Conservation (phyloP, 2,329 filamentous ascomycete species). For the Delphinella strobiligena region DNA sequence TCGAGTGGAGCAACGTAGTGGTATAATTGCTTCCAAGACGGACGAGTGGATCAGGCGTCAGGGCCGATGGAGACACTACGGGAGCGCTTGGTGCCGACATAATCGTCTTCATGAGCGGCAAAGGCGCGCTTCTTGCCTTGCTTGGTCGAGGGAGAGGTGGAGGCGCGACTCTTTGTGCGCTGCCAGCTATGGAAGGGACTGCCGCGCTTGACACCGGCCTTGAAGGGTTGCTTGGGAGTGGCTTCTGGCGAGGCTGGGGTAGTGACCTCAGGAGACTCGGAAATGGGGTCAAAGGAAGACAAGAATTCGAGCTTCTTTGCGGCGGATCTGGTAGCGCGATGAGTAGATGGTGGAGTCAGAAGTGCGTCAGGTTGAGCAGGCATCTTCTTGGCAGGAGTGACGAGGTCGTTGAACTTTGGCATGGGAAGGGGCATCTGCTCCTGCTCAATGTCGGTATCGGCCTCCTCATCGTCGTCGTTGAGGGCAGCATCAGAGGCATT, state of each 20-base stretch:
- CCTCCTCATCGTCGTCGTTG: constrained; percentile 50
- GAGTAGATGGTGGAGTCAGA: constrained; percentile 50
- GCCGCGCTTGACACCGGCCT: neutral
- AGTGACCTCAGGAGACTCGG: constrained; percentile 4
- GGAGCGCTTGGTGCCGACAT: neutral
- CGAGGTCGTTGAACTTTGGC: constrained; percentile 18
- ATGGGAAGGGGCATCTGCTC: constrained; percentile 12
- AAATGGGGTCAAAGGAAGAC: constrained; percentile 2
- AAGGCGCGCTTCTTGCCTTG: neutral
- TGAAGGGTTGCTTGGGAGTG: constrained; percentile 9
- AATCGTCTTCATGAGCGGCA: neutral
- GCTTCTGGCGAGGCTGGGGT: constrained; percentile 1
- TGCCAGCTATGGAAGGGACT: neutral
- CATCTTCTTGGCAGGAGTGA: constrained; percentile 6
- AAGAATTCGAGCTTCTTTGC: constrained; percentile 5
- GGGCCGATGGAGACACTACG: neutral
- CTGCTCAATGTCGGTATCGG: constrained; percentile 38
- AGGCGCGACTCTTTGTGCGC: neutral
- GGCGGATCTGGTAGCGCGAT: constrained; percentile 47
- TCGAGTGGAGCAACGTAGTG: too few relatives aligned
- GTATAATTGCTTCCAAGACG: too few relatives aligned
- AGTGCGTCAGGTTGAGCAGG: constrained; percentile 34
- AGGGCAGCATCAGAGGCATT: constrained; percentile 31
- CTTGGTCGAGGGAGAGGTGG: too few relatives aligned
- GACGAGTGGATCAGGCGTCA: too few relatives aligned